Percentiles rank a stretch among this genome's conserved stretches.
Evolutionary conservation across 2,329 filamentous ascomycete species (phyloP).

Genomic region (Cercospora sp.): DNA sequence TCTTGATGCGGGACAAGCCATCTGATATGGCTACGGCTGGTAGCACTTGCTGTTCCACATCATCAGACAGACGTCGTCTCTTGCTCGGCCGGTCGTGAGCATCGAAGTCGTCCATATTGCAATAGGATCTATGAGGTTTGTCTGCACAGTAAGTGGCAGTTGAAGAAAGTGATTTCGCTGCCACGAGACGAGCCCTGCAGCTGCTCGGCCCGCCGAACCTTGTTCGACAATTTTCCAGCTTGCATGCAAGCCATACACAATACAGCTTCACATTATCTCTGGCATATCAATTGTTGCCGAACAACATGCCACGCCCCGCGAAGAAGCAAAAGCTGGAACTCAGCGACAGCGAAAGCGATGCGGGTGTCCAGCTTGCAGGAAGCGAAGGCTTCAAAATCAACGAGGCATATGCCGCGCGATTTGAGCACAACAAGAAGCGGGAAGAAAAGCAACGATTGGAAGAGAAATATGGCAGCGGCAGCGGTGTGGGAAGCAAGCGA

Average conservation of each 20-base stretch:
- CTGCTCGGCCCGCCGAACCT: slow-evolving; percentile 6
- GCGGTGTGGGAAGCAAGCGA: slow-evolving; percentile 19
- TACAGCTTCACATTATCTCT: not conserved
- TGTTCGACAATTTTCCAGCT: slow-evolving; percentile 6
- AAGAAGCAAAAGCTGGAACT: slow-evolving; percentile 38
- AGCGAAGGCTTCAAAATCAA: slow-evolving; percentile 72
- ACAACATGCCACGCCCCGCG: slow-evolving; percentile 30
- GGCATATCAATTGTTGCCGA: not conserved
- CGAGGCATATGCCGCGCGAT: slow-evolving; percentile 80
- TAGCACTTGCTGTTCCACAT: not conserved
- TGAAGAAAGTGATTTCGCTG: not conserved
- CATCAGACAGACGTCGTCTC: slow-evolving; percentile 21
- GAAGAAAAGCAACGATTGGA: slow-evolving; percentile 82
- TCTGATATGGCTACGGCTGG: not conserved
- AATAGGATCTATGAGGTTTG: not conserved
- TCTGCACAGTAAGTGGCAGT: not conserved
- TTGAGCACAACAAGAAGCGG: slow-evolving; percentile 96
- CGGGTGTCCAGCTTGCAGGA: slow-evolving; percentile 28
- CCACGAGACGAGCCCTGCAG: slow-evolving; percentile 4
- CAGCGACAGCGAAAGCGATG: slow-evolving; percentile 28
- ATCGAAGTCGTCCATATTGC: slow-evolving; percentile 19
- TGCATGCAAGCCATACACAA: not conserved
- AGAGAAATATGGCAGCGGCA: slow-evolving; percentile 69
- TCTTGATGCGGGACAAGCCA: slow-evolving; percentile 13
- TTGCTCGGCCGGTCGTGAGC: slow-evolving; percentile 15